These are phyloP conservation scores for Malassezia yamatoensis DNA, from an alignment of 1,284 basidiomycete species.

Conservation along the genomic window DNA sequence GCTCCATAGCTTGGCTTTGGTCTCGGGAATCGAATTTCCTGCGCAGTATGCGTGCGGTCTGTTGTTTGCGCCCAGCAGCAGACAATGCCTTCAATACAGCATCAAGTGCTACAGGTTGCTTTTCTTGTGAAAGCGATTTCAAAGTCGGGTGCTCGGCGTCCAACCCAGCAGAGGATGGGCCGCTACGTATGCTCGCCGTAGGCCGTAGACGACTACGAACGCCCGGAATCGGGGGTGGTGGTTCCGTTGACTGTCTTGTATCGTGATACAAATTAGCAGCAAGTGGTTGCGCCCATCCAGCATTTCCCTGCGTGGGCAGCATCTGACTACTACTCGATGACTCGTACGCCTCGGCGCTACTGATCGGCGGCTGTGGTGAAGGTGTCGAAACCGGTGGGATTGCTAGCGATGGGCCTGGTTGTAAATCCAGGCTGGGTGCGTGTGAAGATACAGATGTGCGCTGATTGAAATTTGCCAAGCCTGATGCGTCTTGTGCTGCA, in stretches of 20 bases:
- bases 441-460: too few relatives aligned
- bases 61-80: conserved; percentile 35
- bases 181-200: neutral
- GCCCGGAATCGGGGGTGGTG: neutral
- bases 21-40: conserved; percentile 28
- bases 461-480: too few relatives aligned
- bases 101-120: conserved; percentile 31
- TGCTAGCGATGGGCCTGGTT: too few relatives aligned
- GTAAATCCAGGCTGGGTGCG: too few relatives aligned
- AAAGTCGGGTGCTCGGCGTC: conserved; percentile 6
- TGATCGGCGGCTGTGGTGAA: too few relatives aligned
- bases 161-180: neutral
- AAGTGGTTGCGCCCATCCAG: neutral
- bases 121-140: conserved; percentile 33
- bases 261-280: too few relatives aligned
- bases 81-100: conserved; percentile 35
- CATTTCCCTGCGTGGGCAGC: too few relatives aligned
- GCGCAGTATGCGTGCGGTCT: conserved; percentile 38
- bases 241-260: neutral
- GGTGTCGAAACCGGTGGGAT: too few relatives aligned
- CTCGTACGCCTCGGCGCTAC: too few relatives aligned
- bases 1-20: conserved; percentile 19
- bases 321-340: too few relatives aligned
- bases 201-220: neutral
- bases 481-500: too few relatives aligned